Conservation (phyloP, 83 land plant species). For the Diphasiastrum complanatum region DNA sequence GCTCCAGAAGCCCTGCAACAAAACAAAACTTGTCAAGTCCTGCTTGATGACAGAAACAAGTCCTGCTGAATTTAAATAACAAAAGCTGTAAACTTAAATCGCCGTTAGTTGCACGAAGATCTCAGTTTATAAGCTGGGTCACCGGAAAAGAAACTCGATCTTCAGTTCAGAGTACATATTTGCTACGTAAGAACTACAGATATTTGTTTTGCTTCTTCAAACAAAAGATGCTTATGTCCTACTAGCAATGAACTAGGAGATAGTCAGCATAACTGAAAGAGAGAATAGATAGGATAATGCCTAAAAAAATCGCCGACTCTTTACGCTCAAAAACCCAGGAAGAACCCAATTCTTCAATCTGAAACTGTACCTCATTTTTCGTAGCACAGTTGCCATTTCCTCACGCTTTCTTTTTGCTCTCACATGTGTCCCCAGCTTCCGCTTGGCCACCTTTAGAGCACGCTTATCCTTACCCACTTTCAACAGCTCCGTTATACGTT, state of each 20-base stretch:
- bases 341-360: neutral
- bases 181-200: too few species aligned
- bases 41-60: neutral
- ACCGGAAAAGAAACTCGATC: too few species aligned
- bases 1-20: slow-evolving; percentile 2
- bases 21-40: neutral
- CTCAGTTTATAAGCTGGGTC: too few species aligned
- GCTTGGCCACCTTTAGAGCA: slow-evolving; percentile 1
- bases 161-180: too few species aligned
- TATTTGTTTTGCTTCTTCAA: too few species aligned
- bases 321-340: neutral
- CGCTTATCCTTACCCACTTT: slow-evolving; percentile 17
- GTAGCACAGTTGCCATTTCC: slow-evolving; percentile 8
- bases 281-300: neutral
- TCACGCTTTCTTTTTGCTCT: slow-evolving; percentile 17
- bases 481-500: slow-evolving; percentile 10
- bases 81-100: neutral
- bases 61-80: neutral
- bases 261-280: too few species aligned
- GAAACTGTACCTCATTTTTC: slow-evolving; percentile 2
- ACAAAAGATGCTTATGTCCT: too few species aligned
- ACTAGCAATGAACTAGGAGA: too few species aligned
- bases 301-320: neutral
- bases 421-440: slow-evolving; percentile 4
- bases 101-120: too few species aligned